Percentiles rank a stretch among this genome's conserved stretches.
Conservation (phyloP, 1,284 basidiomycete genomes). For the Schizophyllum commune region DNA sequence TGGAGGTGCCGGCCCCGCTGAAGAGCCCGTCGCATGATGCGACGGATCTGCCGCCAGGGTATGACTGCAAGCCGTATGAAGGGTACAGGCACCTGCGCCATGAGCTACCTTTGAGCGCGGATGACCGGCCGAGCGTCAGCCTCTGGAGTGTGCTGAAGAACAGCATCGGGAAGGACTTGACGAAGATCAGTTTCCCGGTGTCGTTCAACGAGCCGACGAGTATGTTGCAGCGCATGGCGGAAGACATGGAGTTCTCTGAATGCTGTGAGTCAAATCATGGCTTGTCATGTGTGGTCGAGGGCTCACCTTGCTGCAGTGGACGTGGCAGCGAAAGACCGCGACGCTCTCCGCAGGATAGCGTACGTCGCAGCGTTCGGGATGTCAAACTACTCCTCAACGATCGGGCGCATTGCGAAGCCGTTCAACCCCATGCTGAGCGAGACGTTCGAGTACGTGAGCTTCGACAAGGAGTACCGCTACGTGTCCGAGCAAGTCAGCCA, state of each 20-base stretch:
- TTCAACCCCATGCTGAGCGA: slow-evolving; percentile 91
- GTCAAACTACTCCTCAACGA: slow-evolving; percentile 96
- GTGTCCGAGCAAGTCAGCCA: slow-evolving; percentile 94
- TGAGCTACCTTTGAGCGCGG: slow-evolving; percentile 56
- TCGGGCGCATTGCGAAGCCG: slow-evolving; percentile 92
- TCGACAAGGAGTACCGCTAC: slow-evolving; percentile 89
- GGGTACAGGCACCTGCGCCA: slow-evolving; percentile 69
- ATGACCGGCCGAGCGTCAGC: slow-evolving; percentile 85
- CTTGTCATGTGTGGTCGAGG: no score
- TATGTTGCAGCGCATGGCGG: slow-evolving; percentile 88
- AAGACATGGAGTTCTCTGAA: slow-evolving; percentile 95
- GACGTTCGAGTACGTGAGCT: slow-evolving; percentile 90
- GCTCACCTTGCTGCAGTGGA: no score
- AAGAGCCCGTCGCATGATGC: slow-evolving; percentile 24
- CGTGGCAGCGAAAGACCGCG: slow-evolving; percentile 70
- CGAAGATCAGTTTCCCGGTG: slow-evolving; percentile 93
- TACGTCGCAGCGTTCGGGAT: slow-evolving; percentile 97
- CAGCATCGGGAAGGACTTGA: slow-evolving; percentile 95
- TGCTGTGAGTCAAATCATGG: slow-evolving; percentile 84
- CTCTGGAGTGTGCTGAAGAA: slow-evolving; percentile 96
- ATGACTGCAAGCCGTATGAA: slow-evolving; percentile 48
- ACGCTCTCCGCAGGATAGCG: slow-evolving; percentile 80
- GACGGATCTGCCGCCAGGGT: slow-evolving; percentile 15
- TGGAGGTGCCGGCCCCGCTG: slow-evolving; percentile 61
- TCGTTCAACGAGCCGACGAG: slow-evolving; percentile 96